A percentile compares a stretch with the other conserved stretches of the same genome.
Evolutionary conservation across 352 stramenopile genomes (phyloP).

Genomic region (Phytophthora gonapodyides): DNA sequence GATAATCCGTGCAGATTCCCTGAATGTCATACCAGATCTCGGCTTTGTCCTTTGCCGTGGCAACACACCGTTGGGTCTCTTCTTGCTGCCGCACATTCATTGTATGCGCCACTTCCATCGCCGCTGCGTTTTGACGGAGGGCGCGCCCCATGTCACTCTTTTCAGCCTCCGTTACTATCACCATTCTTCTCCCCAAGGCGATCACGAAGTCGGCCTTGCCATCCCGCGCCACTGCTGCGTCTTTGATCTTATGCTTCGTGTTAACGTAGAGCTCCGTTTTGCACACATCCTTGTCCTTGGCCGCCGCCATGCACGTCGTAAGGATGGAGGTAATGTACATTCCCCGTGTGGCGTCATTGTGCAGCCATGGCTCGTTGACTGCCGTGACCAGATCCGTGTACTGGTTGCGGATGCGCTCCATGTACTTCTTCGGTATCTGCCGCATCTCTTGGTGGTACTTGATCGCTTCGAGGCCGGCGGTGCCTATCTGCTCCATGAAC

Average conservation of each 20-base stretch:
- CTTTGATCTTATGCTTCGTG: too few species aligned
- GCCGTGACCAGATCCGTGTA: neutral
- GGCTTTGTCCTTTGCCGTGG: neutral
- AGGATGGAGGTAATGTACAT: neutral
- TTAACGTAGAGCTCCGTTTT: too few species aligned
- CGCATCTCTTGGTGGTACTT: neutral
- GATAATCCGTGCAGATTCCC: conserved; percentile 1
- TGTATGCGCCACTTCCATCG: neutral
- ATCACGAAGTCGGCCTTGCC: neutral
- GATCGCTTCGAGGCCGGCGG: too few species aligned
- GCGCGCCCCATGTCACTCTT: neutral
- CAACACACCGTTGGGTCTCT: too few species aligned
- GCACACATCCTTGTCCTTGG: too few species aligned
- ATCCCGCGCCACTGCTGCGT: too few species aligned
- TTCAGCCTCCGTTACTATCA: conserved; percentile 1
- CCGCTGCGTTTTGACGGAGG: neutral
- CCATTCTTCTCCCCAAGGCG: neutral
- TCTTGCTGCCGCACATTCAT: neutral
- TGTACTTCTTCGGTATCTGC: neutral
- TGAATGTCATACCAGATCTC: neutral
- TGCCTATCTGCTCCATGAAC: too few species aligned
- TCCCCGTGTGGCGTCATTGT: neutral
- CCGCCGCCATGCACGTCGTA: neutral
- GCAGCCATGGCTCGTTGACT: neutral
- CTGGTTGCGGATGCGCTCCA: neutral